phyloP scores from a whole-genome alignment of 441 rosid genomes.

The Eruca vesicaria region DNA sequence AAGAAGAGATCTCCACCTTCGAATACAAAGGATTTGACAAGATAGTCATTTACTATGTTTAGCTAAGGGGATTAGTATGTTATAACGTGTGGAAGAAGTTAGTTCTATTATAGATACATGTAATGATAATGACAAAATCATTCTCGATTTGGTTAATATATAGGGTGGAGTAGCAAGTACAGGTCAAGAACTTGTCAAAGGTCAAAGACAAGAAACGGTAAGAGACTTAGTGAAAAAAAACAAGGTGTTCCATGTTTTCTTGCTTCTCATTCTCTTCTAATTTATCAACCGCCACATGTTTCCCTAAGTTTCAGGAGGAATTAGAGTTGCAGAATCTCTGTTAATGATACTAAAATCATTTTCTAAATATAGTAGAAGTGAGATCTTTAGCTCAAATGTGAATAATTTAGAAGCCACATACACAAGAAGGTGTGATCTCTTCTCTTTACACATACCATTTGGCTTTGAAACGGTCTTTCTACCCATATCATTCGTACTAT shows the following conservation, averaged over 20 bases:
- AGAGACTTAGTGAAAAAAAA: conserved; percentile 25
- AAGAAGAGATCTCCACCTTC: conserved; percentile 22
- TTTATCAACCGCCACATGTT: conserved; percentile 24
- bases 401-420: conserved; percentile 7
- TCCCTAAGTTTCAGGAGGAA: conserved; percentile 25
- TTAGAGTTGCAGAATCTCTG: conserved; percentile 4
- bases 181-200: conserved; percentile 33
- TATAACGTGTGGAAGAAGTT: conserved; percentile 32
- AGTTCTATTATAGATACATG: conserved; percentile 9
- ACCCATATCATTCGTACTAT: not conserved
- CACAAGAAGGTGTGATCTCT: not conserved
- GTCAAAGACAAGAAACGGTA: conserved; percentile 30
- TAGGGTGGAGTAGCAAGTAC: conserved; percentile 8
- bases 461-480: conserved; percentile 8
- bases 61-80: conserved; percentile 24
- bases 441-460: not conserved
- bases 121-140: not conserved
- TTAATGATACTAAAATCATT: not conserved
- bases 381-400: conserved; percentile 8
- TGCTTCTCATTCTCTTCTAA: conserved; percentile 17
- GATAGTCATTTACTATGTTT: conserved; percentile 31
- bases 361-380: not conserved
- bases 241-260: conserved; percentile 31
- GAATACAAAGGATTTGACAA: conserved; percentile 28
- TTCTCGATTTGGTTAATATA: not conserved